A percentile compares a stretch with the other conserved stretches of the same genome.
phyloP scores from a whole-genome alignment of 495 filamentous ascomycete genomes.

The Aspergillus coremiiformis region DNA sequence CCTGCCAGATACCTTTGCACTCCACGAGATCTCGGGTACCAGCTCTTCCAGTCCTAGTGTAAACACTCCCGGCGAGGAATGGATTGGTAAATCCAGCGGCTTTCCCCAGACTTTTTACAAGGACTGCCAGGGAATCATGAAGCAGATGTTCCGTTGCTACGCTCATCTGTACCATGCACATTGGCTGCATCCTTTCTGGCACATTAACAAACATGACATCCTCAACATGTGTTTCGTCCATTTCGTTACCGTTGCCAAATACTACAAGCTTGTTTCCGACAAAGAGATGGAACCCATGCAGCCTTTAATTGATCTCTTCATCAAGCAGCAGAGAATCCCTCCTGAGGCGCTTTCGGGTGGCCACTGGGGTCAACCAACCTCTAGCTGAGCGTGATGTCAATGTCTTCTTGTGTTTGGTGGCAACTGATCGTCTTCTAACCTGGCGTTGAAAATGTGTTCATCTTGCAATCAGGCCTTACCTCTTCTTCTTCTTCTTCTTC shows the following conservation, averaged over 20 bases:
- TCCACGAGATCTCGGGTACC: constrained; percentile 52
- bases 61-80: constrained; percentile 50
- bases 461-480: background rate
- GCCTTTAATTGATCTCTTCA: constrained; percentile 82
- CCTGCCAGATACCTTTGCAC: constrained; percentile 49
- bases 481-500: constrained; percentile 6
- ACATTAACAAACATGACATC: constrained; percentile 73
- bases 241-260: constrained; percentile 81
- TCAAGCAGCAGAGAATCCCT: constrained; percentile 74
- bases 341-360: constrained; percentile 50
- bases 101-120: constrained; percentile 81
- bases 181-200: constrained; percentile 75
- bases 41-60: constrained; percentile 38
- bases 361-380: constrained; percentile 40
- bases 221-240: constrained; percentile 94
- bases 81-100: constrained; percentile 80
- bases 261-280: constrained; percentile 72
- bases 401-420: constrained; percentile 14
- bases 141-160: constrained; percentile 96
- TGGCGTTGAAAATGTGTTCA: constrained; percentile 27
- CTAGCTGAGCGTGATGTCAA: constrained; percentile 28
- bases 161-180: constrained; percentile 84
- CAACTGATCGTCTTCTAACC: constrained; percentile 31
- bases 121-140: constrained; percentile 84
- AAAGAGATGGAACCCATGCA: constrained; percentile 92